Evolutionary conservation across 2,329 filamentous ascomycete species (phyloP).

Genomic region (Aspergillus spinulosporus): DNA sequence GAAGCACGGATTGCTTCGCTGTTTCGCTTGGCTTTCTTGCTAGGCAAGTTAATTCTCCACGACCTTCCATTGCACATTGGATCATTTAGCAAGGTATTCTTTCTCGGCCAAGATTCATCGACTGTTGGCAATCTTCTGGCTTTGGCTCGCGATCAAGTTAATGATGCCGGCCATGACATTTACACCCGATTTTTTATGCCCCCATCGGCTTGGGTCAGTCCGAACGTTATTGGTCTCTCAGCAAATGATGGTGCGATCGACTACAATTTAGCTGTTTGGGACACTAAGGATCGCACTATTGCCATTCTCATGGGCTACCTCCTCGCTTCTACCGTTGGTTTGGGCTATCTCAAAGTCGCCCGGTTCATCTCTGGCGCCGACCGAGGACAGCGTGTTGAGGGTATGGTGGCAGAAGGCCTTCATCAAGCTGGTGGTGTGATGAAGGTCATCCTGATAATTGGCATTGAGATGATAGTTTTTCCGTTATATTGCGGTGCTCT

Average conservation of each 20-base stretch:
- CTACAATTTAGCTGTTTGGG: constrained; percentile 67
- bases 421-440: constrained; percentile 94
- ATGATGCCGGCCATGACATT: constrained; percentile 23
- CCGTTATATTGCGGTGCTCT: constrained; percentile 92
- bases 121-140: constrained; percentile 20
- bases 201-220: constrained; percentile 31
- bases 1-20: constrained; percentile 54
- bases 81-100: constrained; percentile 26
- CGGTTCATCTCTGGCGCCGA: constrained; percentile 64
- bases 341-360: constrained; percentile 75
- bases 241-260: constrained; percentile 45
- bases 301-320: constrained; percentile 81
- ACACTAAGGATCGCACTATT: constrained; percentile 64
- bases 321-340: constrained; percentile 71
- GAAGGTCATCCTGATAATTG: constrained; percentile 97
- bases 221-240: constrained; percentile 23
- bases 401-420: constrained; percentile 72
- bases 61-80: constrained; percentile 39
- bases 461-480: constrained; percentile 98
- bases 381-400: constrained; percentile 63
- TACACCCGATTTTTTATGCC: constrained; percentile 26
- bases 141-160: constrained; percentile 24
- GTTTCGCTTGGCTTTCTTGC: constrained; percentile 42
- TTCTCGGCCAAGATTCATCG: constrained; percentile 21
- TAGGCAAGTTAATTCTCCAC: constrained; percentile 44